Base-by-base conservation (phyloP, 2,329 filamentous ascomycete species). In the Beauveria sp. region DNA sequence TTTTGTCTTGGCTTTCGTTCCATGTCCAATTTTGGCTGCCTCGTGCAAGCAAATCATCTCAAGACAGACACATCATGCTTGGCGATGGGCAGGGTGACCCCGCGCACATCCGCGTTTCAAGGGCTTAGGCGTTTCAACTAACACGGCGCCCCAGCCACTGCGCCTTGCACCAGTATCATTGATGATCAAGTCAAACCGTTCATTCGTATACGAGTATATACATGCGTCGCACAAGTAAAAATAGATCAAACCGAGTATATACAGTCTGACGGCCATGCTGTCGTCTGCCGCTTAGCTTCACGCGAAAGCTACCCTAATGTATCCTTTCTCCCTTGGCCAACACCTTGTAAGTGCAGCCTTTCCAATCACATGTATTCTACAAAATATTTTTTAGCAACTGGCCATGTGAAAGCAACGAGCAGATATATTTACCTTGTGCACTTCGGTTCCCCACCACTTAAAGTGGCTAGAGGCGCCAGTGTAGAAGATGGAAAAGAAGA, bases 401-500 rank as follows among this genome's bases (percentile, higher is more conserved):
- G 9, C 14, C 24, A n/a, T n/a, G 14, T 16, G 16, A 28, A 20
- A n/a, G 28, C 18, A 40, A 20, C 5, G 26, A 18, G 5, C 10
- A 28, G 28, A n/a, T 2, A 6, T 16, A 34, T 59, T 55, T 40
- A 66, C 65, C 59, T 66, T 58, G 52, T 67, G 60, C 9, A 67
- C 65, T 1, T 63, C 61, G 5, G 70, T 72, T 8, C 71, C 71
- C 69, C 71, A 72, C 70, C 70, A 73, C 2, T 44, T 64, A 22
- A 72, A 63, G 2, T 67, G 57, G 12, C 67, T 64, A 2, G 66
- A 64, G 0, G 65, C 70, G 0, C 69, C 69, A 0, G 69, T 70
- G 50, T 72, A 73, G 40, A 71, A 69, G 1, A 73, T 52, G 34
- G 70, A 63, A 37, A 73, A 73, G 62, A 73, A 73, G 18, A 72